Evolutionary conservation across 805 yeast species (phyloP).

Genomic region (Candida chauliodis): DNA sequence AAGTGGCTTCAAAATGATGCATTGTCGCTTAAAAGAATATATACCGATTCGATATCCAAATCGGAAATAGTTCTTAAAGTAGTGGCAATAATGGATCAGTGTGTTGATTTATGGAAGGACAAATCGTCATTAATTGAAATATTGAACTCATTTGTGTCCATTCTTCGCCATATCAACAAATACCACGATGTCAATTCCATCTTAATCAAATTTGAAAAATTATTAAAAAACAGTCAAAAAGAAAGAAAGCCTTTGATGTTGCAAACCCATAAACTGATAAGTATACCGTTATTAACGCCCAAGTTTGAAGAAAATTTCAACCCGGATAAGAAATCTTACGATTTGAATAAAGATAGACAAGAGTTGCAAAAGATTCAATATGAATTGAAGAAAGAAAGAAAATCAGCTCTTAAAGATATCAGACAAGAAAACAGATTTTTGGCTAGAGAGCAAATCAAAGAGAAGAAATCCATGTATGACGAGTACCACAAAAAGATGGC

Average conservation of each 20-base stretch:
- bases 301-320: conserved; percentile 93
- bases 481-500: conserved; percentile 91
- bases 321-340: conserved; percentile 91
- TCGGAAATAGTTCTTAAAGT: conserved; percentile 32
- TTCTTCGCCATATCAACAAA: conserved; percentile 36
- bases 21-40: conserved; percentile 12
- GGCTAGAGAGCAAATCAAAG: conserved; percentile 78
- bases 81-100: conserved; percentile 26
- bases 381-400: conserved; percentile 87
- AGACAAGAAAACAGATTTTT: conserved; percentile 85
- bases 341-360: conserved; percentile 68
- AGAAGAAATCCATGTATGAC: conserved; percentile 68
- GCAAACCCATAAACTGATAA: conserved; percentile 80
- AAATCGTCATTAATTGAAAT: conserved; percentile 60
- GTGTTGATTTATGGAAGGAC: conserved; percentile 54
- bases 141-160: conserved; percentile 40
- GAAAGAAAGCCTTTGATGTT: conserved; percentile 61
- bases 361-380: conserved; percentile 80
- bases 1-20: conserved; percentile 2
- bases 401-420: conserved; percentile 81
- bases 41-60: conserved; percentile 12
- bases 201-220: conserved; percentile 31
- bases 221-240: conserved; percentile 31
- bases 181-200: neutral
- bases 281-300: conserved; percentile 84